Conservation (phyloP, 495 filamentous ascomycete species). For the Penicillium psychrofluorescens region DNA sequence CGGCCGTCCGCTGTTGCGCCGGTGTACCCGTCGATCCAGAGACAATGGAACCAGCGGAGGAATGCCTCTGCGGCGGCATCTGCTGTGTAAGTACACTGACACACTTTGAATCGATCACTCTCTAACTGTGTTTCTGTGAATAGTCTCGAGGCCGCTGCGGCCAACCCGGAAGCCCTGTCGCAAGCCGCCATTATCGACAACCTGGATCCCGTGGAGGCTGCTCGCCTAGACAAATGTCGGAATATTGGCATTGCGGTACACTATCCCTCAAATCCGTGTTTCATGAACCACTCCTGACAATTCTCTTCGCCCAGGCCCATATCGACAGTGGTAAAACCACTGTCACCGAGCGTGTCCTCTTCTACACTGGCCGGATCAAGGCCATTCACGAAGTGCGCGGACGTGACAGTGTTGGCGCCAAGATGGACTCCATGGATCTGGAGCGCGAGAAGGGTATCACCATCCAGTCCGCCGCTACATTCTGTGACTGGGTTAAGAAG, state of each 20-base stretch:
- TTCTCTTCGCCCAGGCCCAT: slow-evolving; percentile 58
- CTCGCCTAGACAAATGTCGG: slow-evolving; percentile 68
- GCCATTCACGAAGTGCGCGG: slow-evolving; percentile 97
- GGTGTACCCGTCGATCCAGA: slow-evolving; percentile 33
- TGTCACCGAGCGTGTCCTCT: slow-evolving; percentile 92
- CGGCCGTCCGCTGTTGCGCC: slow-evolving; percentile 32
- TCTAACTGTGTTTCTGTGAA: slow-evolving; percentile 1
- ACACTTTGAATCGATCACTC: neutral
- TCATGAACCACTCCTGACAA: slow-evolving; percentile 6
- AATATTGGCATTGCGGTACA: slow-evolving; percentile 98
- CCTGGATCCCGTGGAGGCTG: slow-evolving; percentile 66
- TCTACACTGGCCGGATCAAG: slow-evolving; percentile 96
- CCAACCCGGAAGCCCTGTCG: slow-evolving; percentile 49
- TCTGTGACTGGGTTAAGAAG: slow-evolving; percentile 93
- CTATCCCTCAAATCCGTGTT: neutral
- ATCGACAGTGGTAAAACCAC: slow-evolving; percentile 99
- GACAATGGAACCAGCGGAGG: slow-evolving; percentile 30
- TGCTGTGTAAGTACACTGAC: slow-evolving; percentile 28
- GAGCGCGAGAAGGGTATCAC: slow-evolving; percentile 98
- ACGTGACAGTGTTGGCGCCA: slow-evolving; percentile 90
- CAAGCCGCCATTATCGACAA: slow-evolving; percentile 67
- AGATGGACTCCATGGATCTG: slow-evolving; percentile 99
- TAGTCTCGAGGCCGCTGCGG: slow-evolving; percentile 55
- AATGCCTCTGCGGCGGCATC: slow-evolving; percentile 34
- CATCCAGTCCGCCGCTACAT: slow-evolving; percentile 96